A percentile compares a stretch with the other conserved stretches of the same genome.
Evolutionary conservation across 345 rosid species (phyloP).

Genomic region (Salix brachista): DNA sequence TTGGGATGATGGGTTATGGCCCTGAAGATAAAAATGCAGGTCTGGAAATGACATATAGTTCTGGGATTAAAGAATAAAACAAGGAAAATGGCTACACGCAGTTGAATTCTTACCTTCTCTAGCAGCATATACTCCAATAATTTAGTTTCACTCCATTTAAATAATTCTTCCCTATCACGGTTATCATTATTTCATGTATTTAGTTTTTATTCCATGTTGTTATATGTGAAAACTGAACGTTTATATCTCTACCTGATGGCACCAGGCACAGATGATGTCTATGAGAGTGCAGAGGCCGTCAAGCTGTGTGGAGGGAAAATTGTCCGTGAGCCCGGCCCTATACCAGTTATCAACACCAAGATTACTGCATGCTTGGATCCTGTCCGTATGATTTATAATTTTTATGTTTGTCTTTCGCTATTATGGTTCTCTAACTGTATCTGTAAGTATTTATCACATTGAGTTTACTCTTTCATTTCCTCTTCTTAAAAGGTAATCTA

Average conservation of each 20-base stretch:
- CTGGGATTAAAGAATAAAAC: slow-evolving; percentile 79
- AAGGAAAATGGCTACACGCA: slow-evolving; percentile 90
- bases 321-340: slow-evolving; percentile 86
- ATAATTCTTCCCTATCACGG: not conserved
- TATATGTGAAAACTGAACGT: not conserved
- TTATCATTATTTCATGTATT: not conserved
- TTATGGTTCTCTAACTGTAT: not conserved
- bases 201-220: not conserved
- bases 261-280: slow-evolving; percentile 89
- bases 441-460: not conserved
- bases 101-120: slow-evolving; percentile 33
- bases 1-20: slow-evolving; percentile 68
- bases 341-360: slow-evolving; percentile 87
- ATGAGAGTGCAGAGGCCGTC: slow-evolving; percentile 84
- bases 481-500: not conserved
- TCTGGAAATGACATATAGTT: slow-evolving; percentile 82
- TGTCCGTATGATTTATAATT: slow-evolving; percentile 45
- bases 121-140: not conserved
- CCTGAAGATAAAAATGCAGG: slow-evolving; percentile 83
- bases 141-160: not conserved
- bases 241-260: slow-evolving; percentile 56
- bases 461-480: not conserved
- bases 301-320: slow-evolving; percentile 78
- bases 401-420: not conserved
- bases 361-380: slow-evolving; percentile 95